Base-by-base conservation (phyloP, 2,329 filamentous ascomycete species). In the Lachnellula willkommii region DNA sequence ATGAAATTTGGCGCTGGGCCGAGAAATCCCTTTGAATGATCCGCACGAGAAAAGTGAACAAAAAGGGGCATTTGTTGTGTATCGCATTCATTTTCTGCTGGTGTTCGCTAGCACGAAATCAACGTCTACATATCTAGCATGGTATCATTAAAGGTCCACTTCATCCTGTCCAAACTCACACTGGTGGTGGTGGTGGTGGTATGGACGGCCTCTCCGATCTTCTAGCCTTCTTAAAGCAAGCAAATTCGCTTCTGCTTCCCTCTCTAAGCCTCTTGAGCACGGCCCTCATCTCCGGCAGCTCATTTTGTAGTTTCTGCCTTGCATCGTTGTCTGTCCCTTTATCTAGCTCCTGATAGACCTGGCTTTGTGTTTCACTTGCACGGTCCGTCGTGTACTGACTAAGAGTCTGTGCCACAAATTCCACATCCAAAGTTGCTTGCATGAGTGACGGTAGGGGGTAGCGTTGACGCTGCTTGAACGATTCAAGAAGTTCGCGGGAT, bases 361-460 rank as follows among this genome's bases (percentile, higher is more conserved):
- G 84, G 64, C 88, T 88, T 74, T 97, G 94, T 14, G 89, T 79
- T 69, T 92, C 84, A 7, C 84, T 85, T 3, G 91, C 90, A 50
- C 84, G 81, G 55, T 95, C 88, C 0, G 90, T 94, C 0, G 90
- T 94, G 72, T 95, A 99, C 64, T 92, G 87, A 58, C 83, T 89
- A 36, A 99, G 80, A 5, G 93, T 96, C 75, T 99, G 94, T 1
- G 92, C 90, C 55, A 97, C 86, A 69, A 99, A 97, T 72, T 99
- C 94, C 1, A 96, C 92, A 68, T 99, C 94, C 1, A 99, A 82
- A 0, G 94, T 99, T 1, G 95, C 95, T 73, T 99, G 95, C 86
- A 97, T 95, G 50, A 99, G 81, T 6, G 89, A 87, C 5, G 87
- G 79, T 0, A 99, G 83, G 1, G 84, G 81, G 73, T 94, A 97